Conservation (phyloP, 495 filamentous ascomycete genomes). For the Xylaria sp. region DNA sequence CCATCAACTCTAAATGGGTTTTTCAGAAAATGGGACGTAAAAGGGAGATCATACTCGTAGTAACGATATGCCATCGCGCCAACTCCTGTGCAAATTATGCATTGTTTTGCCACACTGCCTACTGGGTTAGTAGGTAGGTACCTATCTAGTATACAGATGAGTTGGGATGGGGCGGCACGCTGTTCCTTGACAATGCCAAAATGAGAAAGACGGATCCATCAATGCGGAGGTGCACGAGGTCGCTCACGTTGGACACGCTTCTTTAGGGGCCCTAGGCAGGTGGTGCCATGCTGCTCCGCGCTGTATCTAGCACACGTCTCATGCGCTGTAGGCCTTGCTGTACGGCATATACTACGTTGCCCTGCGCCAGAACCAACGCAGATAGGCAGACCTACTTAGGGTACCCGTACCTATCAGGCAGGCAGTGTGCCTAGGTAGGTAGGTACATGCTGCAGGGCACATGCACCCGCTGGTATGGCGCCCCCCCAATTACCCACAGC, state of each 20-base stretch:
- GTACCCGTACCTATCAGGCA: background rate
- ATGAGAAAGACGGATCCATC: constrained; percentile 16
- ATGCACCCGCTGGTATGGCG: constrained; percentile 28
- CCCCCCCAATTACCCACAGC: constrained; percentile 27
- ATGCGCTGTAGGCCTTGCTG: background rate
- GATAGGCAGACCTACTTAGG: background rate
- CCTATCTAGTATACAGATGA: background rate
- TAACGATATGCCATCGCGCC: background rate
- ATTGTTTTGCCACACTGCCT: constrained; percentile 2
- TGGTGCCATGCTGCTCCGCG: constrained; percentile 6
- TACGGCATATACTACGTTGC: constrained; percentile 1
- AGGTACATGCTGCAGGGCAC: constrained; percentile 26
- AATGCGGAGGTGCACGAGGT: constrained; percentile 18
- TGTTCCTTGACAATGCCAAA: constrained; percentile 9
- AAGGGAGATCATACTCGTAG: background rate
- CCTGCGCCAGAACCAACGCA: background rate
- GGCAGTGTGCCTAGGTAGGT: background rate
- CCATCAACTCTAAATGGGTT: background rate
- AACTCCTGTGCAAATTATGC: background rate
- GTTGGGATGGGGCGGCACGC: background rate
- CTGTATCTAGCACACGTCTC: background rate
- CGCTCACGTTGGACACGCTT: background rate
- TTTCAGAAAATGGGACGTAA: background rate
- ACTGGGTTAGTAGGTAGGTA: background rate
- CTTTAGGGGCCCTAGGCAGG: background rate